Evolutionary conservation across 163 green algal genomes (phyloP), one percentile per base, ranked within the genome.

Genomic region (Prototheca wickerhamii): DNA sequence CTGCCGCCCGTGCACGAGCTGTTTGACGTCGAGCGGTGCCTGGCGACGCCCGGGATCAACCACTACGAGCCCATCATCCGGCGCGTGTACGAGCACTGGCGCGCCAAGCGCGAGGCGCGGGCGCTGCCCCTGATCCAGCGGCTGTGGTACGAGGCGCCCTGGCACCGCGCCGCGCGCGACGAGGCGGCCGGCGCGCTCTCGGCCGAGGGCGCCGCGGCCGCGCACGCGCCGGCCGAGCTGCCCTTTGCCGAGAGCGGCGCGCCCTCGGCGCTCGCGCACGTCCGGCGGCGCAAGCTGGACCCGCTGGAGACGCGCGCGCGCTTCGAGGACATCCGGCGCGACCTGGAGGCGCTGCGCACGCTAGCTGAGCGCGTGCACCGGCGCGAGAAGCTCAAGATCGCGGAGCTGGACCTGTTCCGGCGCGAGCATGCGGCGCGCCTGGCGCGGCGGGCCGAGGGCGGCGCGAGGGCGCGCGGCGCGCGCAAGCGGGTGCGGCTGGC

Each of bases 101-200:
- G 44, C 31, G 50, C 12, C 44, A 79, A 79, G 69, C 67, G 69
- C 46, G 5, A 42, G 44, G 53, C 64, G 57, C 7, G 60, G 60
- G 20, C 58, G 57, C 21, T 60, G 68, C 33, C 72, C 29, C 64
- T 80, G 18, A 73, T 82, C n/a, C 72, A 73, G 53, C 53, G 64
- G 29, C 65, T 80, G 15, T 82, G 72, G 61, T 74, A 74, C 52
- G 72, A 80, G 63, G 64, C 74, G 18, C 72, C 75, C 49, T 80
- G 72, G 75, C 49, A 78, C 59, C 65, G 58, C 34, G 58, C 29
- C 26, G 70, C 72, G 37, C 23, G 17, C 28, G 56, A n/a, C 52
- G 54, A 53, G 26, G 61, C 58, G 33, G 53, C 26, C 17, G 37
- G 17, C 28, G 53, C 32, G 17, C 65, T 42, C 30, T 37, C 63